Conservation (phyloP, 805 yeast genomes). For the Scheffersomyces lignosus region DNA sequence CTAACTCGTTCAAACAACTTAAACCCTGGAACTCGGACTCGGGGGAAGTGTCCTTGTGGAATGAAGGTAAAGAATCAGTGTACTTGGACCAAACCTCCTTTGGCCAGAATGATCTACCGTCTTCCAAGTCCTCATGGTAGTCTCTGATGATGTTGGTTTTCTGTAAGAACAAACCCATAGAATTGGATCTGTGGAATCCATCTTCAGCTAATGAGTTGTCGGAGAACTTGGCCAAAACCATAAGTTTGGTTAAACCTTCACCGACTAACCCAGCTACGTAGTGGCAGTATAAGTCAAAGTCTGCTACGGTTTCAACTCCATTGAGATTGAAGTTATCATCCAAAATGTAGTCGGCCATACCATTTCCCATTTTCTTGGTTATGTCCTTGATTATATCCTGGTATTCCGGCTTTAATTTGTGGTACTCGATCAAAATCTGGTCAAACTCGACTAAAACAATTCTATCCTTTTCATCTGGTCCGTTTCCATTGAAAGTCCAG, state of each 20-base stretch:
- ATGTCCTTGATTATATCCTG: slow-evolving; percentile 78
- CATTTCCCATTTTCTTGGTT: slow-evolving; percentile 88
- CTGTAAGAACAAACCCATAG: slow-evolving; percentile 95
- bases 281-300: slow-evolving; percentile 90
- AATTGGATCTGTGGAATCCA: slow-evolving; percentile 60
- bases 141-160: slow-evolving; percentile 96
- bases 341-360: slow-evolving; percentile 92
- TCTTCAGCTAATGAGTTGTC: slow-evolving; percentile 48
- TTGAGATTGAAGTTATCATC: slow-evolving; percentile 74
- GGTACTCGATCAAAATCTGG: slow-evolving; percentile 66
- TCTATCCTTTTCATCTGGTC: slow-evolving; percentile 79
- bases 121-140: slow-evolving; percentile 85
- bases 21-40: slow-evolving; percentile 59
- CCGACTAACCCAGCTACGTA: slow-evolving; percentile 98
- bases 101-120: slow-evolving; percentile 96
- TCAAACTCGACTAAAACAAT: slow-evolving; percentile 80
- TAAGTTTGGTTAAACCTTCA: slow-evolving; percentile 85
- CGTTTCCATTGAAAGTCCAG: slow-evolving; percentile 81
- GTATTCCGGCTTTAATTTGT: slow-evolving; percentile 69
- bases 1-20: slow-evolving; percentile 77
- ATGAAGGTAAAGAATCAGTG: slow-evolving; percentile 61
- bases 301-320: slow-evolving; percentile 77
- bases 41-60: slow-evolving; percentile 39
- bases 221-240: slow-evolving; percentile 74
- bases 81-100: slow-evolving; percentile 88